Evolutionary conservation across 805 yeast genomes (phyloP), one percentile per base, ranked within the genome.

Genomic region (Saccharomycopsis microspora): DNA sequence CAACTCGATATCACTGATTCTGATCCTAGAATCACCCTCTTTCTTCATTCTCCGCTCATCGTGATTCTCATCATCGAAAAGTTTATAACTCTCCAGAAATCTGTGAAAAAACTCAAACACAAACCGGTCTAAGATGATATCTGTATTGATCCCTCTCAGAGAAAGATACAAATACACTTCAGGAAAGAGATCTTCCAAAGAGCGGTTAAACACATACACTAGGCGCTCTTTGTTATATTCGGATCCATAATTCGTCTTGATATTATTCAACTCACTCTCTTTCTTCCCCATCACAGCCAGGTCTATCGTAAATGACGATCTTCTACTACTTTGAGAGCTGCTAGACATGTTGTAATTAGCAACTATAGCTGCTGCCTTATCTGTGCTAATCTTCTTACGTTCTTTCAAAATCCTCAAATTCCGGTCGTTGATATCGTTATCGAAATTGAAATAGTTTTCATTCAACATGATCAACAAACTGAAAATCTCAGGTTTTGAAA

Each of bases 391-490:
- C 31, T 42, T 43, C 37, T 43, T 51, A 30, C 39, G 34, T 7
- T 42, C 34, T 41, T 49, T 51, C 5, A 51, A 29, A 28, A 49
- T 45, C 27, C 19, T 29, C 10, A 51, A 28, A 30, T 51, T 51
- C 34, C 38, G 46, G 5, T 38, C 46, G 33, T 51, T 51, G 32
- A 51, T 49, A 11, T 51, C 48, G 42, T 52, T 52, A 39, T 52
- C 55, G 38, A 52, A 52, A 41, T 47, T 50, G 41, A 52, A 52
- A 29, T 52, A 52, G 29, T 52, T 52, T 42, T 52, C 55, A 42
- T 52, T 50, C 27, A 52, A 36, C 43, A 32, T 45, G n/a, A 52
- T 45, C 32, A 52, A 42, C 28, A 52, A 40, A 19, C 48, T 35
- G 39, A 52, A 52, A 39, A 52, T 52, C 35, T 52, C 55, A 4